A percentile compares a stretch with the other conserved stretches of the same genome.
These are phyloP conservation scores for Picea abies DNA, from an alignment of 83 land plant species.

Conservation along the genomic window DNA sequence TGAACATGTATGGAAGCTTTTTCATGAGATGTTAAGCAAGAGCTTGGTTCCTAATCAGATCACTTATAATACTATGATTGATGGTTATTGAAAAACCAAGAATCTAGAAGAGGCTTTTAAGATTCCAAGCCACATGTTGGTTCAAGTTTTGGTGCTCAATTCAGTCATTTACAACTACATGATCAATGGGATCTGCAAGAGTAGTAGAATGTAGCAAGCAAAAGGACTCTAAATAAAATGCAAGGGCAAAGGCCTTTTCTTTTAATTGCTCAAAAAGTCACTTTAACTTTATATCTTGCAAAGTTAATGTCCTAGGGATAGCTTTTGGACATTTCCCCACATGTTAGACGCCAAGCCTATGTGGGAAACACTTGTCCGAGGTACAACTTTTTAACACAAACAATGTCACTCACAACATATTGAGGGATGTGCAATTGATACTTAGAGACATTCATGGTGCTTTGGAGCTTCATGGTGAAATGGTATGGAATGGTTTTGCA, in stretches of 20 bases:
- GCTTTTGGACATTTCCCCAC: too few relatives aligned
- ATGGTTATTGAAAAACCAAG: conserved; percentile 30
- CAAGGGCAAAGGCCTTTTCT: conserved; percentile 1
- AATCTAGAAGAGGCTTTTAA: conserved; percentile 19
- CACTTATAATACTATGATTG: conserved; percentile 23
- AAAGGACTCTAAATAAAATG: neutral
- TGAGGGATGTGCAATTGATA: conserved; percentile 46
- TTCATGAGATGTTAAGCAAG: conserved; percentile 14
- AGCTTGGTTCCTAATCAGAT: conserved; percentile 16
- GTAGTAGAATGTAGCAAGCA: conserved; percentile 16
- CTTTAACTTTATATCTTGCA: too few relatives aligned
- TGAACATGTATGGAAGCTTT: conserved; percentile 19
- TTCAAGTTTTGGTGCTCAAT: conserved; percentile 14
- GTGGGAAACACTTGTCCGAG: too few relatives aligned
- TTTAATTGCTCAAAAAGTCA: too few relatives aligned
- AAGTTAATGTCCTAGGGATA: too few relatives aligned
- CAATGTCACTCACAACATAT: conserved; percentile 47
- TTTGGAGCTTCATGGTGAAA: conserved; percentile 20
- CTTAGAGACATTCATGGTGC: conserved; percentile 42
- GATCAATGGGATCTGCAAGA: conserved; percentile 29
- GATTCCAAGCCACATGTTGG: conserved; percentile 17
- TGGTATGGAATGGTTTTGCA: conserved; percentile 28
- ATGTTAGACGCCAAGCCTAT: too few relatives aligned
- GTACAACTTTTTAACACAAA: neutral
- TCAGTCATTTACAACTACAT: conserved; percentile 19